A percentile compares a stretch with the other conserved stretches of the same genome.
Conservation (phyloP, 306 rosid genomes). For the Gleditsia sinensis region DNA sequence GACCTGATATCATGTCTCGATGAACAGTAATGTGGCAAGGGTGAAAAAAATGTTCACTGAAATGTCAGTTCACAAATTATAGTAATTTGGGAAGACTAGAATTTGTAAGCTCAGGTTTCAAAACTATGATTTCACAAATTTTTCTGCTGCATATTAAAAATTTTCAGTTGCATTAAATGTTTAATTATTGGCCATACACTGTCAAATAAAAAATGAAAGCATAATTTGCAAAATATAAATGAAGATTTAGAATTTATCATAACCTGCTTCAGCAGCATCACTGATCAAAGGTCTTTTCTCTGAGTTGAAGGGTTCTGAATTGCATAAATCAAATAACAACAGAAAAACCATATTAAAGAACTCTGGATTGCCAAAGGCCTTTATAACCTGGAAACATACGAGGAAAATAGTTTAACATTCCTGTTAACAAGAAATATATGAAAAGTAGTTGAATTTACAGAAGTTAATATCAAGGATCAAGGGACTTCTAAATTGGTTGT, state of each 20-base stretch:
- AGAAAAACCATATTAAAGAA: slow-evolving; percentile 75
- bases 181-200: slow-evolving; percentile 3
- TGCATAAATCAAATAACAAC: slow-evolving; percentile 63
- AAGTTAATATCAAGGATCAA: slow-evolving; percentile 20
- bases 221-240: slow-evolving; percentile 15
- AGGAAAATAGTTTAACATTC: slow-evolving; percentile 31
- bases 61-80: not conserved
- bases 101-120: not conserved
- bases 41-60: too few species aligned
- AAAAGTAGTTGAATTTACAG: slow-evolving; percentile 2
- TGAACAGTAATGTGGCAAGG: too few species aligned
- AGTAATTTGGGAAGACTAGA: not conserved
- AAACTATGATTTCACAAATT: not conserved
- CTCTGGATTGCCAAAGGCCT: slow-evolving; percentile 81
- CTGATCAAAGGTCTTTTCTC: slow-evolving; percentile 52
- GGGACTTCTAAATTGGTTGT: slow-evolving; percentile 9
- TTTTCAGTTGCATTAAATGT: slow-evolving; percentile 2
- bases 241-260: slow-evolving; percentile 32
- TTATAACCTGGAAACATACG: slow-evolving; percentile 69
- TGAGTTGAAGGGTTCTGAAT: slow-evolving; percentile 46
- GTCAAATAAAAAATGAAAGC: not conserved
- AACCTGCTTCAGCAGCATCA: slow-evolving; percentile 69
- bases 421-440: not conserved
- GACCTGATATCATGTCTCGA: not conserved
- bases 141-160: not conserved